Evolutionary conservation across 148 eudicot species (phyloP).

Genomic region (Silene uniflora): DNA sequence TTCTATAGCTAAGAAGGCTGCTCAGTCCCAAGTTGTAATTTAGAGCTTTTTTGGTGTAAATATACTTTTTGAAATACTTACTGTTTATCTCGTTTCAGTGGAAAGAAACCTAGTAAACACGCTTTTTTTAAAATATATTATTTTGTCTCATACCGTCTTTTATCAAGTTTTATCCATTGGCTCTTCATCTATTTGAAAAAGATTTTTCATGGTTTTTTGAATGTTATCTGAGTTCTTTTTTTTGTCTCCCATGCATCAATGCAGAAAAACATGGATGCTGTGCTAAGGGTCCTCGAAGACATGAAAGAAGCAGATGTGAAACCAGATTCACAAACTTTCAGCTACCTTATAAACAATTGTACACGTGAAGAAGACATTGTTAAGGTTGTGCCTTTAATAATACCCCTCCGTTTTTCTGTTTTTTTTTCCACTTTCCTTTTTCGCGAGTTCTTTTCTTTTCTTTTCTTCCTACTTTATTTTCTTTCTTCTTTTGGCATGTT

Average conservation of each 20-base stretch:
- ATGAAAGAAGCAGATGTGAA: conserved; percentile 68
- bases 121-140: no score
- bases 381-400: conserved; percentile 40
- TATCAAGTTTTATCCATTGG: background rate
- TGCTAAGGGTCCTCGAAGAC: conserved; percentile 48
- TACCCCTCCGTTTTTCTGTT: no score
- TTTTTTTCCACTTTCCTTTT: no score
- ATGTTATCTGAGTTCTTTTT: background rate
- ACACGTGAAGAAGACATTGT: conserved; percentile 53
- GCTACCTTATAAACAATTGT: conserved; percentile 61
- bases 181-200: conserved; percentile 11
- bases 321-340: conserved; percentile 76
- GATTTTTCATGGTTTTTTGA: background rate
- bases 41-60: background rate
- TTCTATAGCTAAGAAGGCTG: background rate
- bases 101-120: no score
- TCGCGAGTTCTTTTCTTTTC: no score
- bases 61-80: background rate
- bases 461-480: no score
- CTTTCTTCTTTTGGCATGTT: no score
- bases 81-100: background rate
- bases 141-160: background rate
- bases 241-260: conserved; percentile 7
- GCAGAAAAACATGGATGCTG: conserved; percentile 65
- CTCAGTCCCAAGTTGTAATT: background rate